Base-by-base conservation (phyloP, 768 basidiomycete genomes). In the Phanerochaete sordida region DNA sequence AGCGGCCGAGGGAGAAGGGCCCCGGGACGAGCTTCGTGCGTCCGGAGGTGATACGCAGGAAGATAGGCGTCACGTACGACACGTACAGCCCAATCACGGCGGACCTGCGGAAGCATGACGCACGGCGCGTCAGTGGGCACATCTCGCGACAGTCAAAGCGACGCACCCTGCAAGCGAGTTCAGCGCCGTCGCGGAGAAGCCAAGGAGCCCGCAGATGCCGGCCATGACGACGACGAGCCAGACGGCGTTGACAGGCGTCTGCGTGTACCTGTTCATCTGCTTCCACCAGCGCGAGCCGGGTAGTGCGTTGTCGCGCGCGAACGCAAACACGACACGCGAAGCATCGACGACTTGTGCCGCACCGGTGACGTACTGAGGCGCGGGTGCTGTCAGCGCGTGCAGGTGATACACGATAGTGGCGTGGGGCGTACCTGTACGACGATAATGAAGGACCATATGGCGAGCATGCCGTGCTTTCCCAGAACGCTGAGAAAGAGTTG, bases 341-440 rank as follows among this genome's bases (percentile, higher is more conserved):
- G 88, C 88, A 66, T 89, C 88, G 8, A 90, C 87, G 23, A 80
- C 83, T 68, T 90, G 88, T 7, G 88, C 88, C 13, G 87, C 87
- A 9, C 87, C 88, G 0, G 87, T 88, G 21, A 87, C 86, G 62
- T 80, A 88, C 87, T 88, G 59, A 4, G 49, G 35, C 1, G 43
- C 31, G 19, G 30, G 33, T 33, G 31, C 37, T 24, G 28, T 19
- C 37, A 49, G 24, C 5, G 11, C 28, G 4, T 16, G 16, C 7
- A 4, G 8, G 4, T 11, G 16, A 50, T 58, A 50, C 57, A 53
- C 54, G 74, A 73, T 65, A 13, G 74, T 74, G 28, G 12, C 8
- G 12, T 12, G 21, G 16, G 21, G 62, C 73, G 48, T 50, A 77
- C 80, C 74, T 81, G 80, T 2, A 88, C 86, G 30, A 88, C 80